Conservation (phyloP, 371 early-diverging fungal species). For the Mortierella sp. region DNA sequence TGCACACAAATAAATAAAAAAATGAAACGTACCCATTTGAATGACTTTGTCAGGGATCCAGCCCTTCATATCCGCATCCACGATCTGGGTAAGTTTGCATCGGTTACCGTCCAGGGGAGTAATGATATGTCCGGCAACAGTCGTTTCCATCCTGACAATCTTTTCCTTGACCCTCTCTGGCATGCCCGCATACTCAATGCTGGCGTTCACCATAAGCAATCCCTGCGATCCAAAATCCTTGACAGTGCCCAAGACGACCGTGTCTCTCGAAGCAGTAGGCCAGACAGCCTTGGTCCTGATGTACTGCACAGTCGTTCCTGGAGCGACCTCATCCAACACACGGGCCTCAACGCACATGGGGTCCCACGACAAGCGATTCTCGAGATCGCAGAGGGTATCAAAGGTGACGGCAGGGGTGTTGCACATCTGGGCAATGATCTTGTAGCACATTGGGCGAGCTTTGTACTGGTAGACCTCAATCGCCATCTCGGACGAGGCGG, state of each 20-base stretch:
- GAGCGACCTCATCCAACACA: slow-evolving; percentile 49
- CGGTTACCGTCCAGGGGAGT: slow-evolving; percentile 37
- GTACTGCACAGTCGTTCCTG: slow-evolving; percentile 64
- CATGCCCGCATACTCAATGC: slow-evolving; percentile 56
- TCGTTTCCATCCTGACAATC: slow-evolving; percentile 68
- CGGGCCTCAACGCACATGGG: slow-evolving; percentile 64
- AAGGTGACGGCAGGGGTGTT: slow-evolving; percentile 63
- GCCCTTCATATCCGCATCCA: slow-evolving; percentile 72
- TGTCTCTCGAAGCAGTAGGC: slow-evolving; percentile 71
- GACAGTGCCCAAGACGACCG: slow-evolving; percentile 63
- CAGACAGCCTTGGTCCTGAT: slow-evolving; percentile 68
- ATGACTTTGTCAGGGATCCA: slow-evolving; percentile 71
- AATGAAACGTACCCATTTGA: slow-evolving; percentile 51
- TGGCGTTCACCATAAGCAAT: slow-evolving; percentile 61
- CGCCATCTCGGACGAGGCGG: slow-evolving; percentile 37
- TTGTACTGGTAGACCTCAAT: slow-evolving; percentile 62
- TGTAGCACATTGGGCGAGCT: slow-evolving; percentile 63
- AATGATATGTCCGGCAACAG: slow-evolving; percentile 66
- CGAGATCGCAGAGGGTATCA: slow-evolving; percentile 65
- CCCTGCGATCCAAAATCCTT: slow-evolving; percentile 39
- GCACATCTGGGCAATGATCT: slow-evolving; percentile 59
- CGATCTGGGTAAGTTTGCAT: slow-evolving; percentile 62
- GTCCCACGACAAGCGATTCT: slow-evolving; percentile 66
- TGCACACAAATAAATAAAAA: not conserved
- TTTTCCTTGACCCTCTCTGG: slow-evolving; percentile 59